Evolutionary conservation across 208 protist genomes (phyloP), one percentile per base, ranked within the genome.

Genomic region (Kentomonas sorsogonicus): DNA sequence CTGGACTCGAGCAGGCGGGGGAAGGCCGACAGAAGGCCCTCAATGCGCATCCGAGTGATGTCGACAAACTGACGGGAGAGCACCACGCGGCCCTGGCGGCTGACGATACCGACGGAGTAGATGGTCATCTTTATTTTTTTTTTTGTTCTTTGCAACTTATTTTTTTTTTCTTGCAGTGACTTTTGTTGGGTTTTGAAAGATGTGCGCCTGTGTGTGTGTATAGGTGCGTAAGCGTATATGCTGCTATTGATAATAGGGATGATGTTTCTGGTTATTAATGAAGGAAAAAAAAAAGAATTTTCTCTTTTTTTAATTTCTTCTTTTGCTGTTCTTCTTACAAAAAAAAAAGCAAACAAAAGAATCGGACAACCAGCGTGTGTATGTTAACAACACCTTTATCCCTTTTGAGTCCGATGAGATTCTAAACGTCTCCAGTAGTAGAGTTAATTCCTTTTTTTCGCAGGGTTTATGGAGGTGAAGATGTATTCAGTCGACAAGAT

Each of bases 11-110:
- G 83, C 2, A 99, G 88, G 56, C 98, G 98, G 11, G 98, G 96
- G 45, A 99, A 99, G 29, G 97, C 96, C 20, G 96, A 96, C 20
- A 99, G 78, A 20, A 99, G 83, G 5, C 97, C 97, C 67, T 99
- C 97, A 23, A 99, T 87, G 48, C 97, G 85, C 47, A 97, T 88
- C 25, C 97, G 86, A 22, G 74, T 90, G 62, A 98, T 97, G 33
- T 99, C 97, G 43, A 94, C 90, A 63, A 98, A 99, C 68, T 98
- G 96, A 15, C 98, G 83, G 0, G 95, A 71, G 9, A 99, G 63
- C 22, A 99, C 61, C 23, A 97, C 83, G 16, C 74, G 71, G n/a
- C 89, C 85, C 39, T 83, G 67, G 51, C 83, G 86, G 65, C 61
- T 90, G 15, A 94, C 88, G 13, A 94, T 61, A 57, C 79, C 84